A percentile compares a stretch with the other conserved stretches of the same genome.
Evolutionary conservation across 306 rosid species (phyloP).

Genomic region (Castanopsis chinensis): DNA sequence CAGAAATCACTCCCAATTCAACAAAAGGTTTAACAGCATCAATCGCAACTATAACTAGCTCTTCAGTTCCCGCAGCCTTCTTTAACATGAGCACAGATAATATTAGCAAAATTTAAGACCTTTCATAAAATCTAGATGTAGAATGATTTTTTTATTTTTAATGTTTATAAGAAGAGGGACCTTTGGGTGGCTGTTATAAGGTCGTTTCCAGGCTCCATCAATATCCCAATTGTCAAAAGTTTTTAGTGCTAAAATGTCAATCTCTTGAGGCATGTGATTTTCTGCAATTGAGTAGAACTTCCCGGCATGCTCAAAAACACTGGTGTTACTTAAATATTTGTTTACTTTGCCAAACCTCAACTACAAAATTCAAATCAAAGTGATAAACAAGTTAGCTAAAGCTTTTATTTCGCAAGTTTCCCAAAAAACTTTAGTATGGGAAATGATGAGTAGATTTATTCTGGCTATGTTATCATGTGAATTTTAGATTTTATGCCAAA

Average conservation of each 20-base stretch:
- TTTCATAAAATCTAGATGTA: neutral
- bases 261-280: constrained; percentile 64
- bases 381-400: neutral
- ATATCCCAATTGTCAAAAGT: constrained; percentile 58
- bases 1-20: constrained; percentile 47
- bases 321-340: constrained; percentile 68
- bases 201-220: constrained; percentile 56
- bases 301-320: constrained; percentile 65
- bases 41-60: constrained; percentile 37
- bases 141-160: neutral
- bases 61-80: constrained; percentile 46
- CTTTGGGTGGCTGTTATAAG: constrained; percentile 76
- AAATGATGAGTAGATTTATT: too few species aligned
- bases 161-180: constrained; percentile 9
- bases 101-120: neutral
- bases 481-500: too few species aligned
- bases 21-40: constrained; percentile 38
- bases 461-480: too few species aligned
- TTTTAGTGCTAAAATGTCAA: constrained; percentile 48
- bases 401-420: neutral
- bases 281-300: constrained; percentile 61
- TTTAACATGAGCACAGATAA: neutral
- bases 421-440: too few species aligned
- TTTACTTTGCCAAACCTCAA: constrained; percentile 62
- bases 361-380: constrained; percentile 19